These are phyloP conservation scores for Boechera divaricarpa DNA, from an alignment of 345 rosid species.

Conservation along the genomic window DNA sequence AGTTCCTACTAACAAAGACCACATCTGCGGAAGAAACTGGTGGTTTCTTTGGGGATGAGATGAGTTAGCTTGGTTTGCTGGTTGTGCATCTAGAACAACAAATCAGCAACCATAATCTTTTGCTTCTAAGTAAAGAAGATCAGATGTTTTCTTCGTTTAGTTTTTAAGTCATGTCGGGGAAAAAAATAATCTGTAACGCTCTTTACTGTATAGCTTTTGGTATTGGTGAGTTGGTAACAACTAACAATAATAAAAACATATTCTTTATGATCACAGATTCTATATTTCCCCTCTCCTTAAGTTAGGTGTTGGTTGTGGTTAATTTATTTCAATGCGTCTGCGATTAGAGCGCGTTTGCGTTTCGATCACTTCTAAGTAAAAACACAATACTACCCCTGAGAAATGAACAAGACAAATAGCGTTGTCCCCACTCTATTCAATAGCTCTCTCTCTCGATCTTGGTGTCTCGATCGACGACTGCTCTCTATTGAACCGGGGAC, in stretches of 20 bases:
- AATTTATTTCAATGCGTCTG: conserved; percentile 11
- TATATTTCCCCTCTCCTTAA: background rate
- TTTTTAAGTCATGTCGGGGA: background rate
- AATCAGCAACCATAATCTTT: background rate
- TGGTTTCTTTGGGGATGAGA: too few species aligned
- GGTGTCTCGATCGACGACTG: conserved; percentile 38
- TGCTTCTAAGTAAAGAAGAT: conserved; percentile 15
- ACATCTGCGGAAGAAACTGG: too few species aligned
- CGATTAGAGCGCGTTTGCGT: conserved; percentile 15
- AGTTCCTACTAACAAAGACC: too few species aligned
- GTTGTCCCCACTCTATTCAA: conserved; percentile 13
- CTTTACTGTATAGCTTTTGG: background rate
- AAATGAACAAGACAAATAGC: conserved; percentile 33
- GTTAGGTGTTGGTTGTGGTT: conserved; percentile 4
- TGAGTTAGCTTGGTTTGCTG: background rate
- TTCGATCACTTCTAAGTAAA: background rate
- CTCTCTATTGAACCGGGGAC: conserved; percentile 40
- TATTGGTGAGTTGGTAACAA: background rate
- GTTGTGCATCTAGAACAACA: background rate
- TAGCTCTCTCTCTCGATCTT: conserved; percentile 36
- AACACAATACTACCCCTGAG: conserved; percentile 22
- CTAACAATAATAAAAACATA: background rate
- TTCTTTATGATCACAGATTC: background rate
- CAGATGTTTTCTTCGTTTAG: background rate
- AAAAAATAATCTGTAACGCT: too few species aligned